phyloP scores from a whole-genome alignment of 192 early-diverging fungal genomes.

The Mortierella hygrophila region DNA sequence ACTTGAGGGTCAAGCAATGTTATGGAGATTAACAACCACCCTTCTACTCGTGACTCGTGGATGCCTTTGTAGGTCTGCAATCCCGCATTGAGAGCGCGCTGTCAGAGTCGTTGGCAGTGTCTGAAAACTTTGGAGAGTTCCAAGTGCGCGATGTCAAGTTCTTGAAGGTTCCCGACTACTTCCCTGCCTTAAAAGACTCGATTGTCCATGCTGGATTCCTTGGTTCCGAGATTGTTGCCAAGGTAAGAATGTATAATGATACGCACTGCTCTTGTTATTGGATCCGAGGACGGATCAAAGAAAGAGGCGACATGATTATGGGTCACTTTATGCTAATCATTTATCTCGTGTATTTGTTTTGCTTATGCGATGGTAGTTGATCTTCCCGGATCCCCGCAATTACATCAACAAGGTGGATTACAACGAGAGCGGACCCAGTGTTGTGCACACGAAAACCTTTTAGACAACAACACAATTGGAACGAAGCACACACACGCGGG shows the following conservation, averaged over 20 bases:
- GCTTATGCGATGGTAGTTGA: slow-evolving; percentile 50
- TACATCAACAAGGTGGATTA: slow-evolving; percentile 89
- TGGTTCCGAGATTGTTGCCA: slow-evolving; percentile 89
- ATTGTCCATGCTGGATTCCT: slow-evolving; percentile 80
- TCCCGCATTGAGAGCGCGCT: slow-evolving; percentile 78
- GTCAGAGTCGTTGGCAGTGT: slow-evolving; percentile 71
- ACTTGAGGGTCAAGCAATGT: neutral
- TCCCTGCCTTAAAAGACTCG: slow-evolving; percentile 79
- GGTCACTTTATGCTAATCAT: no score
- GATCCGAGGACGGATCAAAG: neutral
- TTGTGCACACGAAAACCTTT: slow-evolving; percentile 79
- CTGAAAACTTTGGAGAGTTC: slow-evolving; percentile 88
- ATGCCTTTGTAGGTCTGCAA: slow-evolving; percentile 65
- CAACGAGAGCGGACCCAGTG: slow-evolving; percentile 89
- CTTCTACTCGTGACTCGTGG: neutral
- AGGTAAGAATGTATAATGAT: slow-evolving; percentile 63
- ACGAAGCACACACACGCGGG: neutral
- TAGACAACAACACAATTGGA: slow-evolving; percentile 15
- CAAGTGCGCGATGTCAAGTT: slow-evolving; percentile 90
- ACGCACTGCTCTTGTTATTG: neutral
- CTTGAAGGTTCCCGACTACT: slow-evolving; percentile 88
- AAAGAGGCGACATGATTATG: neutral
- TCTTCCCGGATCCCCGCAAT: slow-evolving; percentile 75
- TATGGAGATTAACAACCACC: neutral
- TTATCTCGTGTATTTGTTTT: neutral